Evolutionary conservation across 1,284 basidiomycete genomes (phyloP).

Genomic region (Papiliotrema fonsecae): DNA sequence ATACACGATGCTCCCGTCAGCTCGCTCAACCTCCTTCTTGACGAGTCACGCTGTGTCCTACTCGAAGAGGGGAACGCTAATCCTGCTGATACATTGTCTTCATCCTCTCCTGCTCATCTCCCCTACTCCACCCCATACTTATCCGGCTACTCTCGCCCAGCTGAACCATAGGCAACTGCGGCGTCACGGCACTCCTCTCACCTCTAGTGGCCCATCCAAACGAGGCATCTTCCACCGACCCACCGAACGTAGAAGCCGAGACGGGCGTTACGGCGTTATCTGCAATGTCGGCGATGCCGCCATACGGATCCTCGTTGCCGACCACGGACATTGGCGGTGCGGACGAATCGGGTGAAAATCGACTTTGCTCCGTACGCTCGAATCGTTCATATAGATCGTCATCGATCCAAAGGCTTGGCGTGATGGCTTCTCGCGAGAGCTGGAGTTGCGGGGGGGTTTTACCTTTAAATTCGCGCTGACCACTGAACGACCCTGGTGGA

Average conservation of each 20-base stretch:
- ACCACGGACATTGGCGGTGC: not conserved
- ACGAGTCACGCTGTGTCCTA: too few relatives aligned
- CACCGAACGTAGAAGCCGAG: not conserved
- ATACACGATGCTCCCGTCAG: too few relatives aligned
- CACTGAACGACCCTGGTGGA: not conserved
- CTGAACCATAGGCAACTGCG: not conserved
- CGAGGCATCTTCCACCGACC: too few relatives aligned
- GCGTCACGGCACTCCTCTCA: constrained; percentile 1
- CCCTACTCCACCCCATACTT: not conserved
- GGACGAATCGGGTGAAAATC: not conserved
- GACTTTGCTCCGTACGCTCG: not conserved
- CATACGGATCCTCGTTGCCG: not conserved
- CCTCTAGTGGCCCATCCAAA: not conserved
- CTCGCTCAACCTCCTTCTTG: too few relatives aligned
- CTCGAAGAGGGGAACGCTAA: too few relatives aligned
- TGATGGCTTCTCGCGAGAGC: not conserved
- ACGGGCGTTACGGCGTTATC: not conserved
- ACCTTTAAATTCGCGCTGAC: not conserved
- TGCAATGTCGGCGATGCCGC: not conserved
- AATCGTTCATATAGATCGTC: constrained; percentile 7
- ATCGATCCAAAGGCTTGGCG: constrained; percentile 7
- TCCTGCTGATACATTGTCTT: not conserved
- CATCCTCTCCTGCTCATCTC: not conserved
- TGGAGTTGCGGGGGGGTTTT: not conserved
- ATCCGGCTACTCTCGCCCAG: not conserved